Evolutionary conservation across 441 rosid species (phyloP), one percentile per base, ranked within the genome.

Genomic region (Populus hybrid): DNA sequence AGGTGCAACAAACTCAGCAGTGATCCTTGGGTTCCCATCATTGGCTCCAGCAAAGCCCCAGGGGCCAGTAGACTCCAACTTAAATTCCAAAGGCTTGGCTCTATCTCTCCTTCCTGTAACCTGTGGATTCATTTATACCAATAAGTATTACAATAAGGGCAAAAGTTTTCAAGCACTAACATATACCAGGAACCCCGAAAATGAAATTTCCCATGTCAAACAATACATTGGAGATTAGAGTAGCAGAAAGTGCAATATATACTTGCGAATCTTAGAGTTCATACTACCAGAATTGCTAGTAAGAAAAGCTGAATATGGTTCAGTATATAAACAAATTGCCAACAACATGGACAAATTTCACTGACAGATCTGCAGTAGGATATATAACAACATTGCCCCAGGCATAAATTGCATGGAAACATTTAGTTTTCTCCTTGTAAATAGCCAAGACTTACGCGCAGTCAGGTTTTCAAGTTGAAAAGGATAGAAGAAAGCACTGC

Each of bases 41-140:
- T 90, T 95, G 23, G 93, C 89, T 77, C 99, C 98, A 70, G 87
- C 84, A 82, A 90, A 95, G 79, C 99, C 99, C 98, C 97, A 92
- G 42, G 90, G 89, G 21, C 99, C 98, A 65, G 85, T 88, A 70
- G 92, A 86, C 75, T 92, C 97, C 86, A 95, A 77, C 86, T 93
- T 92, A 78, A 95, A 95, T 0, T 93, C 89, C 85, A 95, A 83
- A 70, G 99, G 92, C 81, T 93, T 95, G 21, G 98, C 99, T 87
- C 98, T 84, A 69, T 95, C 99, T 83, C 99, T 90, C 88, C 99
- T 93, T 81, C 99, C 98, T 4, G 98, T 95, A 72, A 95, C 99
- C 99, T 95, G 86, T 65, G 68, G 42, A 78, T 74, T 72, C 36
- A 79, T 57, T 68, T 78, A 42, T 69, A 67, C 59, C 16, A 40